A percentile compares a stretch with the other conserved stretches of the same genome.
Conservation (phyloP, 176 grass and related monocot species). For the Oropetium thomaeum region DNA sequence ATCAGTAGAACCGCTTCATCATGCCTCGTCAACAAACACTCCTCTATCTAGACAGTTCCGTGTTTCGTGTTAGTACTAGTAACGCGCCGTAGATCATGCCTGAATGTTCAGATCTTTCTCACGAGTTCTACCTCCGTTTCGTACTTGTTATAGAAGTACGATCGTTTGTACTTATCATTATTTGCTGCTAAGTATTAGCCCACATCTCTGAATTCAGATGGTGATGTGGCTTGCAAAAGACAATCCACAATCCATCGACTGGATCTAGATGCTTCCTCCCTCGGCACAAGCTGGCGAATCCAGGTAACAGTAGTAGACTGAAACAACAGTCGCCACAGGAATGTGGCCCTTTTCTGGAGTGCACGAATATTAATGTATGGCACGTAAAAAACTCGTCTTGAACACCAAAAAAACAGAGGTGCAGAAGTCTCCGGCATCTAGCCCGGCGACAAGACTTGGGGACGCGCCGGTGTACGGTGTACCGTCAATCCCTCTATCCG, state of each 20-base stretch:
- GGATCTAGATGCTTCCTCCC: constrained; percentile 10
- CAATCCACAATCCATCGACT: background rate
- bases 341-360: background rate
- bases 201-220: background rate
- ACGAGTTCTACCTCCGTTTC: too few species aligned
- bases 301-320: background rate
- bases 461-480: background rate
- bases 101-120: background rate
- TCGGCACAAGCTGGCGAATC: background rate
- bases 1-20: background rate
- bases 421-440: background rate
- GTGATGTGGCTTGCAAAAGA: background rate
- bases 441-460: background rate
- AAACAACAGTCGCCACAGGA: background rate
- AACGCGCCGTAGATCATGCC: background rate
- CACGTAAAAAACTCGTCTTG: constrained; percentile 8
- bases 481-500: background rate
- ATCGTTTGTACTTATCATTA: too few species aligned
- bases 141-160: too few species aligned
- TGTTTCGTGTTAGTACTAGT: background rate
- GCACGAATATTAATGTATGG: background rate
- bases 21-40: background rate
- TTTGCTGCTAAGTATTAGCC: too few species aligned
- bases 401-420: background rate
- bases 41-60: background rate